Percentiles rank a stretch among this genome's conserved stretches.
Conservation (phyloP, 345 rosid genomes). For the Fremontodendron californicum region DNA sequence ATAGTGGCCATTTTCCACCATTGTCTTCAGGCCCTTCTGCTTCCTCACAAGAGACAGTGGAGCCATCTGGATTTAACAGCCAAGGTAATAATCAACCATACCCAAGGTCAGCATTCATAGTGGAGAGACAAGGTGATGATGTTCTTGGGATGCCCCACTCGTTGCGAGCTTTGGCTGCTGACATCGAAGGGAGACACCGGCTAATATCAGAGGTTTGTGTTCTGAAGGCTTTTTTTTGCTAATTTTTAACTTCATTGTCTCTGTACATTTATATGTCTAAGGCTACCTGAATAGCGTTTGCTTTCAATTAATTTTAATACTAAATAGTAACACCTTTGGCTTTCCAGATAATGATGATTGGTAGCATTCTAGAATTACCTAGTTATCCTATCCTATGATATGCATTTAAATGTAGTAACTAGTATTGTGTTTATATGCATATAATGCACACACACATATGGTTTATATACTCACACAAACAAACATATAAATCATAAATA, state of each 20-base stretch:
- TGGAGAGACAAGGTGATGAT: constrained; percentile 53
- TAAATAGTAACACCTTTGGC: neutral
- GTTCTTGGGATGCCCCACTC: constrained; percentile 56
- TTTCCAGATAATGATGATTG: neutral
- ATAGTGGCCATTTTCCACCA: constrained; percentile 44
- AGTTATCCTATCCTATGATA: neutral
- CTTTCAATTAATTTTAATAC: neutral
- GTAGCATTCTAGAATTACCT: neutral
- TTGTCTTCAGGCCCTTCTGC: constrained; percentile 54
- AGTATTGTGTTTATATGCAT: neutral
- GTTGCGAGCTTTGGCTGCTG: constrained; percentile 60
- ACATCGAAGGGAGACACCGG: constrained; percentile 64
- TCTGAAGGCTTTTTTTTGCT: neutral
- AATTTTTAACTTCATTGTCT: constrained; percentile 5
- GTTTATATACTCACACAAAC: neutral
- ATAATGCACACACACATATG: neutral
- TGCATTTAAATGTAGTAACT: neutral
- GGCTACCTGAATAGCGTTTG: constrained; percentile 3
- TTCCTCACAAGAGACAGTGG: constrained; percentile 45
- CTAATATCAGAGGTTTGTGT: constrained; percentile 67
- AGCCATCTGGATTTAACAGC: constrained; percentile 42
- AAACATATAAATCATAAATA: neutral
- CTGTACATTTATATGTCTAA: neutral
- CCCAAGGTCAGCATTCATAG: constrained; percentile 45
- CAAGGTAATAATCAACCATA: constrained; percentile 48